phyloP scores from a whole-genome alignment of 495 filamentous ascomycete species.

The Trichocladium antarcticum region DNA sequence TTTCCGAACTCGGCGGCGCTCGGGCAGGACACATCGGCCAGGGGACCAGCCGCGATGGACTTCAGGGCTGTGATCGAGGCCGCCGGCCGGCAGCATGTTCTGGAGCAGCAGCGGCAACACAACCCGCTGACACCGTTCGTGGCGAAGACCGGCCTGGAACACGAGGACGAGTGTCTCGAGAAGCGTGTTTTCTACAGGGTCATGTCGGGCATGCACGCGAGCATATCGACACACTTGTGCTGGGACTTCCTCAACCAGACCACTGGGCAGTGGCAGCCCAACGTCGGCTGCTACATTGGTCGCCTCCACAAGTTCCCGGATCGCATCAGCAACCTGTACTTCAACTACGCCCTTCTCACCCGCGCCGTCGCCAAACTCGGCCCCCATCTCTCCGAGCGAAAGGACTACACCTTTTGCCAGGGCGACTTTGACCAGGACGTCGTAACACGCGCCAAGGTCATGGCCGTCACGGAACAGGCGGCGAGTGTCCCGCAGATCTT shows the following conservation, averaged over 20 bases:
- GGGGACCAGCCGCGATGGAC: constrained; percentile 62
- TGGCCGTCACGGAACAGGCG: constrained; percentile 58
- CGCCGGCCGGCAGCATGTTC: constrained; percentile 50
- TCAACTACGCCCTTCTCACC: constrained; percentile 90
- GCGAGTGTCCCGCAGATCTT: constrained; percentile 64
- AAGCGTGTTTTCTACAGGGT: constrained; percentile 95
- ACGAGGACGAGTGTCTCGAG: constrained; percentile 88
- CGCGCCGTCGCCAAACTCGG: constrained; percentile 88
- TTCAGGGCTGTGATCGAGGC: constrained; percentile 72
- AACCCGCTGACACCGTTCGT: constrained; percentile 41
- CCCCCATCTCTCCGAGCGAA: constrained; percentile 51
- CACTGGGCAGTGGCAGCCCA: constrained; percentile 88
- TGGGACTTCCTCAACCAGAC: constrained; percentile 94
- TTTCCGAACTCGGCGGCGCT: constrained; percentile 41
- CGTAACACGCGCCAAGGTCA: constrained; percentile 66
- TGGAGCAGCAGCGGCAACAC: constrained; percentile 41
- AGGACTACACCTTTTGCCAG: constrained; percentile 76
- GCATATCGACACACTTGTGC: constrained; percentile 91
- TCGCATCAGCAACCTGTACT: constrained; percentile 92
- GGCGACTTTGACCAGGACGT: constrained; percentile 71
- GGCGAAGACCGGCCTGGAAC: constrained; percentile 46
- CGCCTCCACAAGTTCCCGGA: constrained; percentile 77
- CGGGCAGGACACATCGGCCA: constrained; percentile 30
- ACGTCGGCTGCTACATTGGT: constrained; percentile 76
- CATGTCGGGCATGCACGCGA: constrained; percentile 94